Percentiles rank a stretch among this genome's conserved stretches.
Evolutionary conservation across 345 rosid species (phyloP).

Genomic region (Theobroma cacao): DNA sequence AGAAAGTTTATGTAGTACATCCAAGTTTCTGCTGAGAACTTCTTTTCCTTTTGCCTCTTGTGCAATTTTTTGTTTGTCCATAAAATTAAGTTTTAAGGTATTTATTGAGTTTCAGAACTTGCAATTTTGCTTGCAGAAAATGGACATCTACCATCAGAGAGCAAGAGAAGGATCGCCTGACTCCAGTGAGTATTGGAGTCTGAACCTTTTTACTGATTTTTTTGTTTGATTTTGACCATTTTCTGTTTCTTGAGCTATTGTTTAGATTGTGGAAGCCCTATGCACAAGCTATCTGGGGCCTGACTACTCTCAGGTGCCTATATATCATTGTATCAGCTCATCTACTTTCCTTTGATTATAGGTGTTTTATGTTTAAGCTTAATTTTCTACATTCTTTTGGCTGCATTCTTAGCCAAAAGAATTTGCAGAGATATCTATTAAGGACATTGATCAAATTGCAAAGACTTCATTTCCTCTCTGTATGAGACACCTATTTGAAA

Average conservation of each 20-base stretch:
- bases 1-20: background rate
- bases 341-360: slow-evolving; percentile 1
- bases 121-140: slow-evolving; percentile 51
- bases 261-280: slow-evolving; percentile 81
- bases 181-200: slow-evolving; percentile 61
- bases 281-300: slow-evolving; percentile 81
- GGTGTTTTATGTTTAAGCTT: slow-evolving; percentile 11
- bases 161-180: slow-evolving; percentile 78
- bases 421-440: slow-evolving; percentile 67
- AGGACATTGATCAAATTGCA: slow-evolving; percentile 75
- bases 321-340: slow-evolving; percentile 7
- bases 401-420: slow-evolving; percentile 58
- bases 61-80: background rate
- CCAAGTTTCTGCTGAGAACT: background rate
- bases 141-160: slow-evolving; percentile 83
- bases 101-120: slow-evolving; percentile 8
- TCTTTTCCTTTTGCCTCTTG: background rate
- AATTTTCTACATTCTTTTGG: slow-evolving; percentile 1
- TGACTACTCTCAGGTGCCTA: slow-evolving; percentile 78
- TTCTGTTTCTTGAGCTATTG: slow-evolving; percentile 7
- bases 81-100: background rate
- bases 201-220: slow-evolving; percentile 16
- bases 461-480: slow-evolving; percentile 89
- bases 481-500: slow-evolving; percentile 87
- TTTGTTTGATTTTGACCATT: slow-evolving; percentile 5